Evolutionary conservation across 2,329 filamentous ascomycete species (phyloP).

Genomic region (Colletotrichum brevisporum): DNA sequence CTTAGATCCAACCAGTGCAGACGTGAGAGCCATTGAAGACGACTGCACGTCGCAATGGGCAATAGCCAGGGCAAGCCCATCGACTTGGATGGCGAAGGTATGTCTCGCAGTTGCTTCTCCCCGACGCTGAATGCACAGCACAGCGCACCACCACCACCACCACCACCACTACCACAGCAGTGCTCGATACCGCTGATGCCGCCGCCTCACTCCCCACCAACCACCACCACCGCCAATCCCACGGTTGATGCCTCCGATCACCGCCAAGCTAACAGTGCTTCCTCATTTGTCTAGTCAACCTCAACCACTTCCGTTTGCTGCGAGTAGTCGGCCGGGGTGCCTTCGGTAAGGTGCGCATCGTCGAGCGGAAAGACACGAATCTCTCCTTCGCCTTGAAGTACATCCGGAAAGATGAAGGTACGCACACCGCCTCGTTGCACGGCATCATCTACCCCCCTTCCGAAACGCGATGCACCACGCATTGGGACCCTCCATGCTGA

Average conservation of each 20-base stretch:
- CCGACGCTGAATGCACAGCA: slow-evolving; percentile 12
- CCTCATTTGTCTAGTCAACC: slow-evolving; percentile 76
- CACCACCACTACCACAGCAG: neutral
- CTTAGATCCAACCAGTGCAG: slow-evolving; percentile 40
- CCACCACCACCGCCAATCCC: slow-evolving; percentile 2
- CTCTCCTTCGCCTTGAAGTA: slow-evolving; percentile 98
- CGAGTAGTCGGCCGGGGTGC: slow-evolving; percentile 97
- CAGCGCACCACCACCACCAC: neutral
- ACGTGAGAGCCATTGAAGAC: slow-evolving; percentile 39
- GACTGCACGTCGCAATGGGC: slow-evolving; percentile 74
- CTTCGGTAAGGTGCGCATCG: slow-evolving; percentile 98
- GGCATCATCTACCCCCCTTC: slow-evolving; percentile 1
- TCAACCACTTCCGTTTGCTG: slow-evolving; percentile 96
- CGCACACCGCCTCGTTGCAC: slow-evolving; percentile 45
- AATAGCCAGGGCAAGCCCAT: slow-evolving; percentile 96
- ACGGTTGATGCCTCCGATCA: slow-evolving; percentile 9
- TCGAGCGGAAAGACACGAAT: slow-evolving; percentile 95
- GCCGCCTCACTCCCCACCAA: neutral
- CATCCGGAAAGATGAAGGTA: slow-evolving; percentile 98
- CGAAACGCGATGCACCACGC: slow-evolving; percentile 10
- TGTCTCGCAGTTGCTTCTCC: slow-evolving; percentile 42
- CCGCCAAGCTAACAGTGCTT: slow-evolving; percentile 31
- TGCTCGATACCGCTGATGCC: slow-evolving; percentile 11
- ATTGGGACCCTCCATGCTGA: slow-evolving; percentile 23
- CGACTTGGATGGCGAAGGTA: slow-evolving; percentile 94